phyloP scores from a whole-genome alignment of 495 filamentous ascomycete species.

The Thozetella sp. region DNA sequence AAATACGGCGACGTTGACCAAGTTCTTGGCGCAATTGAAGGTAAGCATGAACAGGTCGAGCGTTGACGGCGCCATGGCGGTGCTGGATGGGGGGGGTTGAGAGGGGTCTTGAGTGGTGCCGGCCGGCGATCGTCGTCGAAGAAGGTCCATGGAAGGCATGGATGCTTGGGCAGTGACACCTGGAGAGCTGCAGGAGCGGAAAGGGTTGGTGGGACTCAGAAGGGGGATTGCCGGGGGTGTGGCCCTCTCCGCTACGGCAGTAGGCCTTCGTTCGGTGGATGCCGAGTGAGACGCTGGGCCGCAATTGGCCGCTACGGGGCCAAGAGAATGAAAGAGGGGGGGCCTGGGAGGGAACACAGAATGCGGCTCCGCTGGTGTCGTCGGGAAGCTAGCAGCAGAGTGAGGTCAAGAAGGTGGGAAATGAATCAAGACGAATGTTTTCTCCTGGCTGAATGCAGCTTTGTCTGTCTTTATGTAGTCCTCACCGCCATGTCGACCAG shows the following conservation, averaged over 20 bases:
- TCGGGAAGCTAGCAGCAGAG: too few relatives aligned
- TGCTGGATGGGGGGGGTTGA: constrained; percentile 3
- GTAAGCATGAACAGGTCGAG: constrained; percentile 75
- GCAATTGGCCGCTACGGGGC: not conserved
- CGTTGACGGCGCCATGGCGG: constrained; percentile 28
- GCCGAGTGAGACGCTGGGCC: not conserved
- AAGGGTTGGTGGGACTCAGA: not conserved
- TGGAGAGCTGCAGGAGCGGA: not conserved
- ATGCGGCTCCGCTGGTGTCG: too few relatives aligned
- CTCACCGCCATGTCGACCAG: too few relatives aligned
- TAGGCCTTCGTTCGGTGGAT: not conserved
- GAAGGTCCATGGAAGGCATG: not conserved
- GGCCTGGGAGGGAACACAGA: too few relatives aligned
- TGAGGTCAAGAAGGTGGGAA: too few relatives aligned
- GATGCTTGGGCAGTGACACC: not conserved
- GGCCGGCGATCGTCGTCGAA: not conserved
- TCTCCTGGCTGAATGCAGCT: too few relatives aligned
- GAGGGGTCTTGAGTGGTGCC: not conserved
- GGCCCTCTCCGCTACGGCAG: not conserved
- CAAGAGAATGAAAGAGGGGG: not conserved
- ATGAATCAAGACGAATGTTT: too few relatives aligned
- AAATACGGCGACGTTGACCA: constrained; percentile 66
- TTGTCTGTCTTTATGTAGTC: too few relatives aligned
- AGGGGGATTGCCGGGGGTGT: not conserved
- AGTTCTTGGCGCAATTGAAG: constrained; percentile 81